Evolutionary conservation across 805 yeast species (phyloP).

Genomic region (Saccharomycopsis amapae): DNA sequence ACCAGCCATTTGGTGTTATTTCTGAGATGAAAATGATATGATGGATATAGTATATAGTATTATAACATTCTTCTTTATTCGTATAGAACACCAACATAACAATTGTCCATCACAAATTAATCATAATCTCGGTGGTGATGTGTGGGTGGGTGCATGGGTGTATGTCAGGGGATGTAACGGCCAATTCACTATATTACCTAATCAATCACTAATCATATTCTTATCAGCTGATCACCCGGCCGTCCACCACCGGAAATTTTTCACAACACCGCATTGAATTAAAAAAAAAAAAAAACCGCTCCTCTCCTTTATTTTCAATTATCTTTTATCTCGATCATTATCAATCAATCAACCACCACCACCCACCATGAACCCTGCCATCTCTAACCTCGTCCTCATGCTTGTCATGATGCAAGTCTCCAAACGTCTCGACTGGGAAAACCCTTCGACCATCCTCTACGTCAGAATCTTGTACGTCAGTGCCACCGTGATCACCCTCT

Average conservation of each 20-base stretch:
- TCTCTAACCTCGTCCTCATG: conserved; percentile 83
- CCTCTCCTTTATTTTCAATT: neutral
- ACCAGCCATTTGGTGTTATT: no score
- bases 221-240: no score
- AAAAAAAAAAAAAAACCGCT: neutral
- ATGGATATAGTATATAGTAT: no score
- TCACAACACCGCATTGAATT: neutral
- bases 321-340: neutral
- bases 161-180: no score
- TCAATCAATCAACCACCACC: neutral
- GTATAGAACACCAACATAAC: no score
- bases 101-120: no score
- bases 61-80: no score
- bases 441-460: conserved; percentile 63
- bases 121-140: no score
- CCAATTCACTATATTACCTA: no score
- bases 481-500: conserved; percentile 58
- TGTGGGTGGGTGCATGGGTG: no score
- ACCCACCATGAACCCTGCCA: conserved; percentile 70
- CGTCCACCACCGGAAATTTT: neutral
- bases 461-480: conserved; percentile 67
- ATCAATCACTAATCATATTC: no score
- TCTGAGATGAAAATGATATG: no score
- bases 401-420: conserved; percentile 94
- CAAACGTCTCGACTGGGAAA: conserved; percentile 80